Percentiles rank a stretch among this genome's conserved stretches.
Conservation (phyloP, 257 asterid species). For the Plantago ovata region DNA sequence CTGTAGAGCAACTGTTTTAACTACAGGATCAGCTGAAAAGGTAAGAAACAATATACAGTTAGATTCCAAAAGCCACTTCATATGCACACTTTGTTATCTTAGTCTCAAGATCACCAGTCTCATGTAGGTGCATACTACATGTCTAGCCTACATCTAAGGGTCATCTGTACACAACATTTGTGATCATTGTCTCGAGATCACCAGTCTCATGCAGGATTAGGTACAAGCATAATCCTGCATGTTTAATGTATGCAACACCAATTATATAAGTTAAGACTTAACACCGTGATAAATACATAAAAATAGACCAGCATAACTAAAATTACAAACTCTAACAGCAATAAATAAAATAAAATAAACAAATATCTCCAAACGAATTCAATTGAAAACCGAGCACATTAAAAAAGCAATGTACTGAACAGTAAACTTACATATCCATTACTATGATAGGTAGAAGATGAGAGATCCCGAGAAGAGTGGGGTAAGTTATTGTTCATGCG, state of each 20-base stretch:
- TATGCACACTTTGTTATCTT: background rate
- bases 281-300: background rate
- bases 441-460: constrained; percentile 13
- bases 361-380: background rate
- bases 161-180: too few relatives aligned
- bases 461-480: constrained; percentile 25
- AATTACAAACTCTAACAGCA: constrained; percentile 10
- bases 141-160: too few relatives aligned
- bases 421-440: constrained; percentile 44
- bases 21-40: too few relatives aligned
- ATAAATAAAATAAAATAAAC: constrained; percentile 1
- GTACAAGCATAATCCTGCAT: constrained; percentile 1
- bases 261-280: background rate
- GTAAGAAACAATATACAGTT: background rate
- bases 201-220: too few relatives aligned
- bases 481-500: constrained; percentile 22
- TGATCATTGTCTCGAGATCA: too few relatives aligned
- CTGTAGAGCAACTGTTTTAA: too few relatives aligned
- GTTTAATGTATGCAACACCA: background rate
- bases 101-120: constrained; percentile 5
- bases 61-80: too few relatives aligned
- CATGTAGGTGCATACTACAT: too few relatives aligned
- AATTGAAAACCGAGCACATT: too few relatives aligned
- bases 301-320: background rate
- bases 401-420: too few relatives aligned